Base-by-base conservation (phyloP, 2,329 filamentous ascomycete genomes). In the Aspergillus ruber region DNA sequence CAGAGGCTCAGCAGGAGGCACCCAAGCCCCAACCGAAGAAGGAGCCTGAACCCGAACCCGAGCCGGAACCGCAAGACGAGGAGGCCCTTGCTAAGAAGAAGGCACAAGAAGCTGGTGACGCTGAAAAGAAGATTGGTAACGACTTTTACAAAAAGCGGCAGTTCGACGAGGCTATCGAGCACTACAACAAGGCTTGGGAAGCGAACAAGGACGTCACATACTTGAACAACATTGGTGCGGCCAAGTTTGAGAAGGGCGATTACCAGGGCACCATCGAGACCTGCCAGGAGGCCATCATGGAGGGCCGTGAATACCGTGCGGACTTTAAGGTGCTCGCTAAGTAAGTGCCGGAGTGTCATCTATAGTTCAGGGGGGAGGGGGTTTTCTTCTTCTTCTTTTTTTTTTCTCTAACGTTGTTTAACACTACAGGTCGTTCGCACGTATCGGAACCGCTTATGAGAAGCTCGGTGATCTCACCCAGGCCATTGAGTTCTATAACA, bases 281-380 rank as follows among this genome's bases (percentile, higher is more conserved):
- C 13, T 98, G 93, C 74, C 83, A 87, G 60, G 83, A 89, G 73
- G 93, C 94, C 9, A 81, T 95, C 46, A 86, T 94, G 58, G 86
- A 97, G 69, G 93, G 93, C 47, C 88, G 93, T 50, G 80, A 86
- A 60, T 83, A 94, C 58, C 86, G 90, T 48, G 90, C 93, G 54
- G 93, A 98, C 74, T 98, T 97, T 79, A 98, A 98, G 82, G 80
- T 90, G 64, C 91, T 98, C 56, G 90, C 94, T 65, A 97, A 96
- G 83, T 88, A 68, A 51, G 70, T 63, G 25, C 40, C 6, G 2
- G 12, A 17, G 3, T 8, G 12, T 3, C 10, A 6, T 33, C 10
- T 35, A 20, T n/a, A 25, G 20, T 0, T 18, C 7, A 13, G 3
- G 18, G 35, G 4, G 4, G n/a, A n/a, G n/a, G n/a, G n/a, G n/a